Evolutionary conservation across 345 rosid species (phyloP), one percentile per base, ranked within the genome.

Genomic region (Gynandropsis gynandra): DNA sequence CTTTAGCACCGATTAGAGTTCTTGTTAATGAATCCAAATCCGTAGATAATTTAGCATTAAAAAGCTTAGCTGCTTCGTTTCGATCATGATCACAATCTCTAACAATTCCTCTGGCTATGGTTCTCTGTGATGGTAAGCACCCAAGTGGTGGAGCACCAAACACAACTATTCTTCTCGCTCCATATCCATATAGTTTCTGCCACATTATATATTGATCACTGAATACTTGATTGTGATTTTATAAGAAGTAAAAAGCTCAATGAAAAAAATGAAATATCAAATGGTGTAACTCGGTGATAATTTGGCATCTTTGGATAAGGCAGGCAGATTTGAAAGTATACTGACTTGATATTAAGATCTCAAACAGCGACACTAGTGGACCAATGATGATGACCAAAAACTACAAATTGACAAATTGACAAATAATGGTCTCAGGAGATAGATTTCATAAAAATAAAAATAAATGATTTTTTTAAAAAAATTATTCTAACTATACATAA

Each of bases 121-220:
- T 67, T 56, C 72, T 61, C n/a, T 61, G 67, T 4, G 72, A 67
- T 18, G 72, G 72, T 1, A 67, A 42, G 50, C 72, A 67, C 44
- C 72, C 72, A 10, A 67, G 8, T 16, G 72, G 72, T 38, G 72
- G 72, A 29, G 72, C 67, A 50, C 72, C 62, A 44, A 61, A 67
- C 27, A 61, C 19, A 9, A 43, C 58, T 60, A 67, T 61, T 24
- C 63, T 61, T 56, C 72, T 49, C 14, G 72, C 72, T 56, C 72
- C 72, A 50, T 60, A 56, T 37, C 54, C 53, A 12, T 67, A 61
- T 4, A 67, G 54, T 32, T 45, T 13, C 72, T 67, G 47, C 38
- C 14, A 31, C 9, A 10, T 39, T 16, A 39, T 11, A 16, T 9
- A 39, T 11, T 39, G 4, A 11, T 8, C 41, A 39, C 18, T 24